Percentiles rank a stretch among this genome's conserved stretches.
Evolutionary conservation across 768 basidiomycete species (phyloP).

Genomic region (Solioccasus polychromus): DNA sequence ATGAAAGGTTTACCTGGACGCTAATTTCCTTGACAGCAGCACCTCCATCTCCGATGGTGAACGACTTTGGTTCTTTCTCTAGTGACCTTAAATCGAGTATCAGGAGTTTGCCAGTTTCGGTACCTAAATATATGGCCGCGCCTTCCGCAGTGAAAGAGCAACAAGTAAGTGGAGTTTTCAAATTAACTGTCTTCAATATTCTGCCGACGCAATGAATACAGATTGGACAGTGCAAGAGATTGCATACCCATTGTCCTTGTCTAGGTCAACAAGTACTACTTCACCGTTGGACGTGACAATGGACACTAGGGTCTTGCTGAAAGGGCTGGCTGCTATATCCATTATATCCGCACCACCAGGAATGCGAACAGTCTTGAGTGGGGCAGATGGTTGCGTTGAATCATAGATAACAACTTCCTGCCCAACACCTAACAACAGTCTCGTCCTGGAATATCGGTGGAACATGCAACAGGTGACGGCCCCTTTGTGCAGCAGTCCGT

Average conservation of each 20-base stretch:
- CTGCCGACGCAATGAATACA: conserved; percentile 32
- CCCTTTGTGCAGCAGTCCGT: conserved; percentile 45
- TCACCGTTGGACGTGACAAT: conserved; percentile 52
- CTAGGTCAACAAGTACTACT: conserved; percentile 63
- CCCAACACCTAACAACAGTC: conserved; percentile 53
- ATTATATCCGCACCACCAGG: conserved; percentile 51
- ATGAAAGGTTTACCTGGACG: conserved; percentile 48
- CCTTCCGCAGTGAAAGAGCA: conserved; percentile 69
- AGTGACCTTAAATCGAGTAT: conserved; percentile 61
- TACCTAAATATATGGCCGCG: conserved; percentile 62
- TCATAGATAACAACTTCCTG: conserved; percentile 61
- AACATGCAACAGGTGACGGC: conserved; percentile 53
- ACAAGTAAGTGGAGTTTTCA: conserved; percentile 56
- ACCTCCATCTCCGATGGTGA: conserved; percentile 48
- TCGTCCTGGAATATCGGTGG: conserved; percentile 60
- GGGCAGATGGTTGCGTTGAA: conserved; percentile 52
- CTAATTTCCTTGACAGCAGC: conserved; percentile 50
- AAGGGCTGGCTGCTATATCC: conserved; percentile 63
- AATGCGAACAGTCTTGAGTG: conserved; percentile 51
- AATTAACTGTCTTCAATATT: conserved; percentile 53
- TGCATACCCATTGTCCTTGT: conserved; percentile 69
- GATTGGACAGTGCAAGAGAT: neutral
- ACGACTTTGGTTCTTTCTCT: conserved; percentile 59
- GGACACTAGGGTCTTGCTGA: conserved; percentile 71
- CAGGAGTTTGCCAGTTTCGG: conserved; percentile 60